Evolutionary conservation across 371 early-diverging fungal species (phyloP), one percentile per base, ranked within the genome.

Genomic region (Saksenaea oblongispora): DNA sequence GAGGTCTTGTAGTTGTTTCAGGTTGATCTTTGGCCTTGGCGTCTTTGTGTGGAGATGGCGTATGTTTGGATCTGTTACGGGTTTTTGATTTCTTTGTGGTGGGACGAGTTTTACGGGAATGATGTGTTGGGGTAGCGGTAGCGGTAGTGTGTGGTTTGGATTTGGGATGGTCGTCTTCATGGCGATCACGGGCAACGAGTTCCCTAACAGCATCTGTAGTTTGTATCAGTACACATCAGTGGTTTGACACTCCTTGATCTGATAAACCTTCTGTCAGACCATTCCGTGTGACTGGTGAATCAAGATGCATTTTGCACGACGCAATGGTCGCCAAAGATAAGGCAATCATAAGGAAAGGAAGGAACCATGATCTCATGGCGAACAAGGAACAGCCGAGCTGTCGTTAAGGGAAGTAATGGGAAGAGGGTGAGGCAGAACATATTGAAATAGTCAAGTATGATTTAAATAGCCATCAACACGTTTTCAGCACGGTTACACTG

Each of bases 61-160:
- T 31, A 31, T 31, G 31, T 7, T 31, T 31, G 7, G 31, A 7
- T 56, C 44, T 26, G 58, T 54, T 15, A 26, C 15, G 17, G 59
- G 65, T 7, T 65, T 63, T 58, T 62, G 53, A 1, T 62, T 70
- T 41, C 62, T 60, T 44, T 44, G 35, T 13, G 41, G 53, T 39
- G 56, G 41, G 56, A 62, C 54, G 35, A 36, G n/a, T 10, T 22
- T 53, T 53, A 18, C 54, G 54, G 31, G 2, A 7, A 39, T 11
- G 39, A 39, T 39, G 39, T 39, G 39, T 39, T 39, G 39, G n/a
- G 11, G 39, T 14, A 14, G 39, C 11, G 39, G 39, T 39, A 14
- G 39, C 11, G 39, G 39, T 11, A 39, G 39, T 11, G 11, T n/a
- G 39, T 11, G 2, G 31, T 31, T 7, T 31, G 7, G 31, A 2